Evolutionary conservation across 2,329 filamentous ascomycete species (phyloP), one percentile per base, ranked within the genome.

Genomic region (Graphiopsis chlorocephala): DNA sequence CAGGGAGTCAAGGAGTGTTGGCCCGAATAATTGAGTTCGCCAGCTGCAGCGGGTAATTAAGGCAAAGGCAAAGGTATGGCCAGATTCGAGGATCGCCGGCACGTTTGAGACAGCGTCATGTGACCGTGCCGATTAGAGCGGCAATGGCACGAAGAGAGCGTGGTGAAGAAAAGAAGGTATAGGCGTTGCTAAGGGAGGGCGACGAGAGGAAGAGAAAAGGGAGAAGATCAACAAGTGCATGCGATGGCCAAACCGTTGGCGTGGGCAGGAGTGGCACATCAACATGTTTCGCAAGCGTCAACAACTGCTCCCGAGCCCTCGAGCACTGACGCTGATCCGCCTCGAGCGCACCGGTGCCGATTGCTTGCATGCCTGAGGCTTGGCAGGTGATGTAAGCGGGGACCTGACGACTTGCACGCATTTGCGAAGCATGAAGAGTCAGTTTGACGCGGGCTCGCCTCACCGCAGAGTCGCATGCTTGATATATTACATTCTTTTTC

Each of bases 1-100:
- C 53, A 56, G 60, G 48, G 58, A 25, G 12, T 58, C 35, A 15
- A 33, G 28, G 58, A 62, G n/a, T 62, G 60, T 55, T 45, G 60
- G 42, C 35, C 48, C 11, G 48, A 20, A 29, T 55, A 31, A 53
- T 62, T 62, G 60, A 62, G 60, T 62, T 62, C 48, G 17, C 29
- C 48, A 45, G 48, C 25, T 62, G 59, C 47, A 61, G 59, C 59
- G 47, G 59, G 47, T 50, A 61, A 59, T 50, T 31, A 53, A 31
- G 26, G 50, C 38, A 53, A 53, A 31, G 45, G 38, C 47, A 53
- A 53, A 31, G 26, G 50, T 52, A 53, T 61, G 47, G 45, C 57
- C 47, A 53, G 45, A 52, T 48, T 52, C 57, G 31, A 61, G 25
- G 60, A 62, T 62, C 60, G 47, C 48, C 38, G 6, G 10, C 23